Conservation (phyloP, 495 filamentous ascomycete genomes). For the Penicillium bialowiezense region DNA sequence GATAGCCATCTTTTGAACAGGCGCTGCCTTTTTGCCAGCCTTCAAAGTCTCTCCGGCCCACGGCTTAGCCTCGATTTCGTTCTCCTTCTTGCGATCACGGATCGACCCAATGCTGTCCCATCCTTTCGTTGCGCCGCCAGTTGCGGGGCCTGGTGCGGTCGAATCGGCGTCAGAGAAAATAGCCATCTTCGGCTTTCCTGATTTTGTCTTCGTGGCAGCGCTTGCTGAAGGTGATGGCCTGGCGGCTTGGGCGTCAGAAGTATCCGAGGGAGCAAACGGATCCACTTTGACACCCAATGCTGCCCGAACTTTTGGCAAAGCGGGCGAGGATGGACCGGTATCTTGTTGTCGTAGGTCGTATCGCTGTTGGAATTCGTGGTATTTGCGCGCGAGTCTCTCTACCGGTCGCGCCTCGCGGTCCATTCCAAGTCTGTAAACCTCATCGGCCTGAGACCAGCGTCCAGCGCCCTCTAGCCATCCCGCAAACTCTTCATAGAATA, state of each 20-base stretch:
- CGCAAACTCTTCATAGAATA: slow-evolving; percentile 98
- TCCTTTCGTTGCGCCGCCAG: slow-evolving; percentile 57
- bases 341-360: slow-evolving; percentile 59
- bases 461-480: slow-evolving; percentile 83
- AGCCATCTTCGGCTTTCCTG: slow-evolving; percentile 74
- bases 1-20: slow-evolving; percentile 77
- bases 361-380: slow-evolving; percentile 81
- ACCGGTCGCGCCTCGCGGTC: slow-evolving; percentile 82
- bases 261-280: slow-evolving; percentile 59
- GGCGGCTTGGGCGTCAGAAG: slow-evolving; percentile 66
- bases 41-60: slow-evolving; percentile 93
- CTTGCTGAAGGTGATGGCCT: slow-evolving; percentile 39
- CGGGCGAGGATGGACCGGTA: slow-evolving; percentile 77
- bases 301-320: slow-evolving; percentile 77
- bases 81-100: slow-evolving; percentile 90
- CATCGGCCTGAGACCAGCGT: slow-evolving; percentile 87
- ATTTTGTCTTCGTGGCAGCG: slow-evolving; percentile 54
- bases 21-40: slow-evolving; percentile 72
- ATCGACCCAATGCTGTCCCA: slow-evolving; percentile 92
- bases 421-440: slow-evolving; percentile 85
- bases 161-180: slow-evolving; percentile 80
- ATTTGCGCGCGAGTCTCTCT: slow-evolving; percentile 81
- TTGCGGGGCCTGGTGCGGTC: slow-evolving; percentile 36
- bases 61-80: slow-evolving; percentile 78
- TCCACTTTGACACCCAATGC: slow-evolving; percentile 83